phyloP scores from a whole-genome alignment of 306 rosid species.

The Pachyrhizus erosus region DNA sequence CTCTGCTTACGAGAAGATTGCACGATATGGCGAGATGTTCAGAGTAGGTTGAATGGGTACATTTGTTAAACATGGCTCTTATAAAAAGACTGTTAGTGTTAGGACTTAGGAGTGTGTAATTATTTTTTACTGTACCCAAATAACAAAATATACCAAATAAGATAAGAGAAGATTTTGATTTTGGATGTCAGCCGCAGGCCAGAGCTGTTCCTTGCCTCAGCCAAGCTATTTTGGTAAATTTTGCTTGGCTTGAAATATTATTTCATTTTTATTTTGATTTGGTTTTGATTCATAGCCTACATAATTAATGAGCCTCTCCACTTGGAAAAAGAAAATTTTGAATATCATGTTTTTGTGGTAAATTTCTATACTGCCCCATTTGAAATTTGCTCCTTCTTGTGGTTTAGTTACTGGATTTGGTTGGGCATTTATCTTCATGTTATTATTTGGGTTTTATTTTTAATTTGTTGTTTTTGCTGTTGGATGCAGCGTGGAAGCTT shows the following conservation, averaged over 20 bases:
- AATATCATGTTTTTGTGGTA: neutral
- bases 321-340: no score
- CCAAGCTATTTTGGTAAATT: no score
- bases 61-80: neutral
- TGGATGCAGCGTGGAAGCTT: constrained; percentile 80
- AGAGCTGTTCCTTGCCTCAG: neutral
- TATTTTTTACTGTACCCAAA: no score
- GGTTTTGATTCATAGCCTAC: constrained; percentile 5
- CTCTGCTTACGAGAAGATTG: neutral
- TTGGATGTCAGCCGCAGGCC: neutral
- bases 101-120: no score
- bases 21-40: neutral
- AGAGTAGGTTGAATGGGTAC: neutral
- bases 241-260: no score
- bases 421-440: neutral
- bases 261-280: neutral
- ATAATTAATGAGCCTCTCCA: neutral
- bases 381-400: no score
- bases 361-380: neutral
- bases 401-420: no score
- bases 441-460: neutral
- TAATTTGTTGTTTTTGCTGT: neutral
- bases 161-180: no score
- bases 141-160: neutral
- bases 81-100: no score